Evolutionary conservation across 1,284 basidiomycete genomes (phyloP), one percentile per base, ranked within the genome.

Genomic region (Bondarzewia mesenterica): DNA sequence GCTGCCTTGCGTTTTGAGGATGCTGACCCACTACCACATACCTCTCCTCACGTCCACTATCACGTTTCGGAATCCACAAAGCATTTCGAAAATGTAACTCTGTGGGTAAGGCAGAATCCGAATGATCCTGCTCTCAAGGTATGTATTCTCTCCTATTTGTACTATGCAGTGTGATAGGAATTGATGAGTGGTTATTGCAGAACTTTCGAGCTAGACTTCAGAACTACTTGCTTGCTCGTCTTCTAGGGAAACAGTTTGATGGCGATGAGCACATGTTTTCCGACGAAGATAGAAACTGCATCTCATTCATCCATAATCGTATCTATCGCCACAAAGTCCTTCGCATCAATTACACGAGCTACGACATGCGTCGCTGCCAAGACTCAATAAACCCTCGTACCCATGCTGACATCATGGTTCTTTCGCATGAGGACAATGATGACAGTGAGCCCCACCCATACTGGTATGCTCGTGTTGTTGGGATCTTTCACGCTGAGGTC

Each of bases 351-450:
- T 48, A 42, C 29, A 48, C 47, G 4, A 42, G 40, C 2, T 48
- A 48, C 41, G 39, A 48, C 22, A 15, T 42, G 7, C 40, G 41
- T 7, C 56, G 52, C 1, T 47, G 45, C 20, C 53, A 60, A 47
- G 62, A 63, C 42, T 52, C 55, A 1, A 46, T 62, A 26, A 60
- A 60, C 27, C 52, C 47, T 15, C 42, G 52, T 1, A 57, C 49
- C 20, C 52, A 57, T 49, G 45, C 54, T 16, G 50, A 60, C 25
- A 48, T 60, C 20, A 58, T 61, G 50, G 41, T 59, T 42, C 38
- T 42, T 0, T 20, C 41, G 5, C 26, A 15, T 32, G 20, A 48
- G 23, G 47, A 42, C 25, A 14, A 37, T 40, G 8, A 8, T 10
- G 47, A 42, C 25, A 14, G 26, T 40, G 8, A 8, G 5, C 12